A percentile compares a stretch with the other conserved stretches of the same genome.
These are phyloP conservation scores for Boletus edulis DNA, from an alignment of 768 basidiomycete genomes.

Conservation along the genomic window DNA sequence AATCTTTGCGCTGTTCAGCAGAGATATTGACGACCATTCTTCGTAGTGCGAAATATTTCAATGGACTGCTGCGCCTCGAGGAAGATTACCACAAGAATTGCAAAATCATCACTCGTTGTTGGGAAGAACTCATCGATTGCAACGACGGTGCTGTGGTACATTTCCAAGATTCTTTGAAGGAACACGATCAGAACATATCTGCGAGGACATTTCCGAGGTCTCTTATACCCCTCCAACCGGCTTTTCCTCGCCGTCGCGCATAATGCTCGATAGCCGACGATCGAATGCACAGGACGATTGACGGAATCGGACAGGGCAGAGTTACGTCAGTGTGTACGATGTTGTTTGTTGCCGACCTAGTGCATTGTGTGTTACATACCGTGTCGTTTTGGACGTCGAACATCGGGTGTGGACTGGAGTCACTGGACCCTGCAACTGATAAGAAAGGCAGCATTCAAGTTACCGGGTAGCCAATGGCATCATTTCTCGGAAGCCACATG, in stretches of 20 bases:
- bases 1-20: neutral
- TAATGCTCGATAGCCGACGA: conserved; percentile 3
- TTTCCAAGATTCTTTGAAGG: conserved; percentile 40
- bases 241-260: conserved; percentile 4
- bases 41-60: conserved; percentile 49
- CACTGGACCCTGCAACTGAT: too few species aligned
- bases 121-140: conserved; percentile 43
- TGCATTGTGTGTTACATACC: too few species aligned
- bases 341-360: too few species aligned
- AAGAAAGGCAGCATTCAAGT: neutral
- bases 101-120: conserved; percentile 36
- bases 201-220: conserved; percentile 49
- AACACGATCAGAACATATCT: conserved; percentile 48
- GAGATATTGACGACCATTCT: conserved; percentile 1
- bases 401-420: too few species aligned
- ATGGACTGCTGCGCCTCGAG: conserved; percentile 53
- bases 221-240: conserved; percentile 36
- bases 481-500: conserved; percentile 2
- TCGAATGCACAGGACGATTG: neutral
- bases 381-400: too few species aligned
- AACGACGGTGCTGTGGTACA: conserved; percentile 35
- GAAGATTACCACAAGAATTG: conserved; percentile 48
- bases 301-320: neutral
- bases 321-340: too few species aligned
- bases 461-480: conserved; percentile 9